Evolutionary conservation across 2,329 filamentous ascomycete species (phyloP).

Genomic region (Hypoxylon rubiginosum): DNA sequence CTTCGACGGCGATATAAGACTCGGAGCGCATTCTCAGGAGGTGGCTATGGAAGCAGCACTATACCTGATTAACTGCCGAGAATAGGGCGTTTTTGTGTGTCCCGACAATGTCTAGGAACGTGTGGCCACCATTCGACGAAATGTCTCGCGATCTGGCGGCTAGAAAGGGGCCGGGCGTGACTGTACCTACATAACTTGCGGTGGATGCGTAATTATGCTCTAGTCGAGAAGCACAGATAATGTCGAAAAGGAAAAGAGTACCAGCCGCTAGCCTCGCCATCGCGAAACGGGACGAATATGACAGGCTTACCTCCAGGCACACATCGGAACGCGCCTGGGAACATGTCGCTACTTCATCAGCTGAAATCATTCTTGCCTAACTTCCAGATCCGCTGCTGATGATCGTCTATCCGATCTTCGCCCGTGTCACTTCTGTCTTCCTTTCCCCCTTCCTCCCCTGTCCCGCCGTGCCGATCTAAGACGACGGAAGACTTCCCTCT

Average conservation of each 20-base stretch:
- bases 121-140: conserved; percentile 37
- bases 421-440: conserved; percentile 30
- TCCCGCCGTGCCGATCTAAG: not conserved
- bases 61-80: conserved; percentile 24
- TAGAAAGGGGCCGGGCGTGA: conserved; percentile 7
- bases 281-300: conserved; percentile 6
- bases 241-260: conserved; percentile 17
- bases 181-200: conserved; percentile 14
- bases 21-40: conserved; percentile 6
- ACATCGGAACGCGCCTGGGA: conserved; percentile 1
- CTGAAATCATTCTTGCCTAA: not conserved
- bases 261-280: conserved; percentile 13
- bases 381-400: conserved; percentile 2
- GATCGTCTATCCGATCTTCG: conserved; percentile 20
- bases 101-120: conserved; percentile 33
- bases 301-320: conserved; percentile 13
- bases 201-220: conserved; percentile 23
- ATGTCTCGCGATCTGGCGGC: conserved; percentile 35
- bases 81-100: conserved; percentile 26
- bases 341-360: not conserved
- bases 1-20: not conserved
- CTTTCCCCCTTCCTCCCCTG: conserved; percentile 8
- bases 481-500: conserved; percentile 1
- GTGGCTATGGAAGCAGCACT: not conserved
- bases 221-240: conserved; percentile 14